Evolutionary conservation across 2,329 filamentous ascomycete genomes (phyloP).

Genomic region (Pseudogymnoascus sp.): DNA sequence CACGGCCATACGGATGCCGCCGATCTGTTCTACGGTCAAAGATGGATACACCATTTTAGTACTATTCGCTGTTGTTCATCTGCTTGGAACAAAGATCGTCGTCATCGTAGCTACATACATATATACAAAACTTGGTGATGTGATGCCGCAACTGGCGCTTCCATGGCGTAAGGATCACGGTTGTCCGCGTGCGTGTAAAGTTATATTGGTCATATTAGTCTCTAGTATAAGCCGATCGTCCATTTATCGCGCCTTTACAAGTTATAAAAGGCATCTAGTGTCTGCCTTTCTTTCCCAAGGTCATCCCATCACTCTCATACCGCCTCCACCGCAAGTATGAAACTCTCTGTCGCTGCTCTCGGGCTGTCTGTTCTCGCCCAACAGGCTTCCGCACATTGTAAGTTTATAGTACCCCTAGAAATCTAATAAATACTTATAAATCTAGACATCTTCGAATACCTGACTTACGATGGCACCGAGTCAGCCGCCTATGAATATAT

Average conservation of each 20-base stretch:
- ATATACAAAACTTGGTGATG: neutral
- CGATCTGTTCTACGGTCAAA: neutral
- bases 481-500: slow-evolving; percentile 29
- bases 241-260: neutral
- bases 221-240: neutral
- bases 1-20: neutral
- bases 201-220: neutral
- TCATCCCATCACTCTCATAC: neutral
- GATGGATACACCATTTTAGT: neutral
- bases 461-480: neutral
- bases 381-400: slow-evolving; percentile 1
- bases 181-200: neutral
- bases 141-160: neutral
- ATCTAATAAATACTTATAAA: neutral
- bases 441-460: slow-evolving; percentile 8
- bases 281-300: neutral
- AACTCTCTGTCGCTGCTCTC: neutral
- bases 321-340: neutral
- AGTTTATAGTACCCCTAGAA: neutral
- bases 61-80: neutral
- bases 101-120: neutral
- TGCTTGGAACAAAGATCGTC: neutral
- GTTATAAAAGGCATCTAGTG: neutral
- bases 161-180: neutral
- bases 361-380: neutral